Evolutionary conservation across 768 basidiomycete genomes (phyloP).

Genomic region (Suillus subluteus): DNA sequence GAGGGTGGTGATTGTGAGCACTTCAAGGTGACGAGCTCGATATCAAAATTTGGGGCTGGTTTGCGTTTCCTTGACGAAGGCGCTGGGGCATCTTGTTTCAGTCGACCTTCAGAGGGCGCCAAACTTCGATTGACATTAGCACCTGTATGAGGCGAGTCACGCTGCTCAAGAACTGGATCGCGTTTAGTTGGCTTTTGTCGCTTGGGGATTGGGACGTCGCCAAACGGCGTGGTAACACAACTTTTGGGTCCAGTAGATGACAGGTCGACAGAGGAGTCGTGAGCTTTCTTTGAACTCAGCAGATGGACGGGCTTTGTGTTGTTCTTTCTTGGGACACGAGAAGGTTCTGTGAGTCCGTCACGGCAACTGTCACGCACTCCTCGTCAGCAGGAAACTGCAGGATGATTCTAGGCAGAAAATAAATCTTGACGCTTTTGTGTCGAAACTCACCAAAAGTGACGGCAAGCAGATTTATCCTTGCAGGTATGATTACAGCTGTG

Average conservation of each 20-base stretch:
- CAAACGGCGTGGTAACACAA: neutral
- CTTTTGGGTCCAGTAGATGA: constrained; percentile 5
- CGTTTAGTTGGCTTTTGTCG: constrained; percentile 27
- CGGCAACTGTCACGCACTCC: constrained; percentile 58
- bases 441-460: constrained; percentile 69
- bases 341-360: constrained; percentile 64
- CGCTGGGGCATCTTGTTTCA: constrained; percentile 42
- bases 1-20: constrained; percentile 26
- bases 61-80: constrained; percentile 17
- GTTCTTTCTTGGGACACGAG: constrained; percentile 40
- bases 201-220: constrained; percentile 17
- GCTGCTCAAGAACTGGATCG: constrained; percentile 39
- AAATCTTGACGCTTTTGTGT: constrained; percentile 4
- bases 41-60: constrained; percentile 47
- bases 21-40: constrained; percentile 46
- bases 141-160: constrained; percentile 48
- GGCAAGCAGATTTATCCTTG: constrained; percentile 75
- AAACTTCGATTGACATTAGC: constrained; percentile 45
- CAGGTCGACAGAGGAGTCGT: neutral
- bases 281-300: constrained; percentile 3
- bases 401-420: constrained; percentile 8
- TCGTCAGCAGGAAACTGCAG: constrained; percentile 1
- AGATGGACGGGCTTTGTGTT: constrained; percentile 19
- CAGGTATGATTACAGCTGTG: constrained; percentile 79
- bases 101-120: constrained; percentile 42